phyloP scores from a whole-genome alignment of 148 eudicot species.

The Nyssa sinensis region DNA sequence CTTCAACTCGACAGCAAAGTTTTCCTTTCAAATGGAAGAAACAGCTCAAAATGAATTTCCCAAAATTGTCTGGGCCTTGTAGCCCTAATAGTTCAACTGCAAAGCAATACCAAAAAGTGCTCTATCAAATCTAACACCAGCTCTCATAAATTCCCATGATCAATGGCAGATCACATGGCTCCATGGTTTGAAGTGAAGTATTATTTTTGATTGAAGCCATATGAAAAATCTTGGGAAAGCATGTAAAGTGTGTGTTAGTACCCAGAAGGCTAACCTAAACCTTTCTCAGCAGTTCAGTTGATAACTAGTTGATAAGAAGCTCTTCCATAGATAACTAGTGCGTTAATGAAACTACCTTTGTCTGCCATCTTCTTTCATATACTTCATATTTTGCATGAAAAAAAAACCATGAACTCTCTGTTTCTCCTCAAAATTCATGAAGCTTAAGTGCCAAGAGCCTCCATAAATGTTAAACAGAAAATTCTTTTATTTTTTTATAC shows the following conservation, averaged over 20 bases:
- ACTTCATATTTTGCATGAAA: neutral
- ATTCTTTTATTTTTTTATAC: neutral
- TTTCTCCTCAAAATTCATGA: constrained; percentile 6
- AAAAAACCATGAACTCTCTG: neutral
- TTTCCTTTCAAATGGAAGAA: too few species aligned
- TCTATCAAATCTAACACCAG: neutral
- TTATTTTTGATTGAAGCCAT: neutral
- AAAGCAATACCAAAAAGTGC: neutral
- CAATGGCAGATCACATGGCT: too few species aligned
- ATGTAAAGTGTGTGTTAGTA: neutral
- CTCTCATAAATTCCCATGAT: too few species aligned
- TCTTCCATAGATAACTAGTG: too few species aligned
- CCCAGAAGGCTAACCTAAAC: neutral
- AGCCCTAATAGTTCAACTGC: neutral
- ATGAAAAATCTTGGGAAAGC: neutral
- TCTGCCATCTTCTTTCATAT: neutral
- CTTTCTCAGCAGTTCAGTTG: neutral
- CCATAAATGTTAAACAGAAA: neutral
- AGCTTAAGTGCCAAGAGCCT: neutral
- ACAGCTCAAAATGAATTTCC: too few species aligned
- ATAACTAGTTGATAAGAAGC: neutral
- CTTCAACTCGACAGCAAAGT: too few species aligned
- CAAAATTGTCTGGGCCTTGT: neutral
- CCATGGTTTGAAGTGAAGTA: neutral
- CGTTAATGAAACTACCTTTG: neutral